Conservation (phyloP, 345 rosid species). For the Durio zibethinus region DNA sequence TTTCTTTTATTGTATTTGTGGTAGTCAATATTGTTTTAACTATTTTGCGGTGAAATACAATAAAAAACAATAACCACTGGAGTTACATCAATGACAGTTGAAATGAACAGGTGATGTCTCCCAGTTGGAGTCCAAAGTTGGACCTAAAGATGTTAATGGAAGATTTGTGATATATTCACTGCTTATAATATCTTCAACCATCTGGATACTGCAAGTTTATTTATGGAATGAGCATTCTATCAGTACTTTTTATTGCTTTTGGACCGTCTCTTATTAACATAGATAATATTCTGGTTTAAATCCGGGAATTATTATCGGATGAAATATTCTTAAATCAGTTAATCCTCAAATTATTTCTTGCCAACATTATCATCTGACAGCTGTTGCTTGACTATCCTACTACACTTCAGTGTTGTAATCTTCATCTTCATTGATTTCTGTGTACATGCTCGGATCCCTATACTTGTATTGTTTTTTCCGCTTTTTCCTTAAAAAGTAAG, state of each 20-base stretch:
- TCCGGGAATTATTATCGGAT: neutral
- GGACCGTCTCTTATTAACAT: neutral
- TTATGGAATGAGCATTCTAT: neutral
- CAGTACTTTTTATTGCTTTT: neutral
- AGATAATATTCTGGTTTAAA: neutral
- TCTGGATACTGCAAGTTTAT: neutral
- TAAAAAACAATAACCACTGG: neutral
- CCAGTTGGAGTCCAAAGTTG: neutral
- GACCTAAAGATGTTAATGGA: neutral
- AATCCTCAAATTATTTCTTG: neutral
- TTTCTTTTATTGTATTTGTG: neutral
- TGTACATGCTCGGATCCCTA: neutral
- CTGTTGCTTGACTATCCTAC: neutral
- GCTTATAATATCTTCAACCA: neutral
- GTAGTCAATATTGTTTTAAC: neutral
- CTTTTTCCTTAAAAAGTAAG: neutral
- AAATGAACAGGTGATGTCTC: neutral
- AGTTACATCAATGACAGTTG: neutral
- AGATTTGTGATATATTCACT: neutral
- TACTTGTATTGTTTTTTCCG: neutral
- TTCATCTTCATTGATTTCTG: neutral
- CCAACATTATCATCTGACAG: neutral
- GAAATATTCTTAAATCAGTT: conserved; percentile 3
- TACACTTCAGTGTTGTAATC: neutral
- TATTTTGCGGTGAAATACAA: neutral